These are phyloP conservation scores for Colletotrichum higginsianum DNA, from an alignment of 2,329 filamentous ascomycete species.

Conservation along the genomic window DNA sequence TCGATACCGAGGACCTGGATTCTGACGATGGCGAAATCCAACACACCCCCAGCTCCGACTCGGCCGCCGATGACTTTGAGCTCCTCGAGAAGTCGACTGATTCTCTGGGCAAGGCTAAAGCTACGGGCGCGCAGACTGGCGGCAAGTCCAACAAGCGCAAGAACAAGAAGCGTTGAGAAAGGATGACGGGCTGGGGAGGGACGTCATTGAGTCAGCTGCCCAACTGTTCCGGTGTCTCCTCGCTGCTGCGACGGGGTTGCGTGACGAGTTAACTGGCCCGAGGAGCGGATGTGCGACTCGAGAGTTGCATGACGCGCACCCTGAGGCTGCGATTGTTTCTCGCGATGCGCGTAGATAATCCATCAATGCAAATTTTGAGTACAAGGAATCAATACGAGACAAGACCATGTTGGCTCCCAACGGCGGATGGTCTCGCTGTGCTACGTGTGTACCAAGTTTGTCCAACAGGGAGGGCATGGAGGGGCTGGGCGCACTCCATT, in stretches of 20 bases:
- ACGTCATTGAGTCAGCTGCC: neutral
- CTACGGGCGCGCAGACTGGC: conserved; percentile 62
- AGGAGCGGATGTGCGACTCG: conserved; percentile 10
- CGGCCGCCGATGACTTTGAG: conserved; percentile 74
- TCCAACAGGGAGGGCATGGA: neutral
- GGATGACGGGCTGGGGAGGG: neutral
- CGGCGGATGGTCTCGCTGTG: conserved; percentile 16
- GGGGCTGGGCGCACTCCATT: neutral
- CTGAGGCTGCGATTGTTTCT: conserved; percentile 8
- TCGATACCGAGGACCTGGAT: conserved; percentile 54
- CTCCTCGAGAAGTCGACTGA: conserved; percentile 73
- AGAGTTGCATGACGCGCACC: conserved; percentile 17
- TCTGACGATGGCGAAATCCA: conserved; percentile 66
- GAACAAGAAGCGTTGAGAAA: conserved; percentile 66
- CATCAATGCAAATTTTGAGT: conserved; percentile 32
- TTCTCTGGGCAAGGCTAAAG: conserved; percentile 66
- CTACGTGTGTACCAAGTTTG: neutral
- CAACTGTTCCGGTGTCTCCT: neutral
- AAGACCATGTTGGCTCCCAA: neutral
- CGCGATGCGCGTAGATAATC: conserved; percentile 27
- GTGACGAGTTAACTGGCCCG: conserved; percentile 1
- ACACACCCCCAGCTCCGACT: conserved; percentile 70
- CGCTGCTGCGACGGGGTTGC: conserved; percentile 2
- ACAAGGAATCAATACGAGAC: neutral
- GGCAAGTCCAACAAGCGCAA: conserved; percentile 67